Evolutionary conservation across 331 rosid genomes (phyloP).

Genomic region (Dryas integrifolia): DNA sequence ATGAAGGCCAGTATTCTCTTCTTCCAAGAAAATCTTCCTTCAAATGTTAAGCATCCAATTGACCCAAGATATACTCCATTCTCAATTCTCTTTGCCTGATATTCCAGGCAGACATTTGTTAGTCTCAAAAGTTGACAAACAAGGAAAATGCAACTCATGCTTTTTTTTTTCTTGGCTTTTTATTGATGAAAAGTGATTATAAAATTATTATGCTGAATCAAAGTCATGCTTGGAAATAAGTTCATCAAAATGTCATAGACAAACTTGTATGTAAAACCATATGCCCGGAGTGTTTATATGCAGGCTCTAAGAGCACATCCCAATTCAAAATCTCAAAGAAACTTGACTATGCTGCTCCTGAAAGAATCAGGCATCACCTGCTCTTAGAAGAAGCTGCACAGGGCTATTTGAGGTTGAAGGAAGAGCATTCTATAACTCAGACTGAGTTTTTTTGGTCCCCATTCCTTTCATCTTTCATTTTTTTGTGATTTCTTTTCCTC

Average conservation of each 20-base stretch:
- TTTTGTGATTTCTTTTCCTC: not conserved
- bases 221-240: too few relatives aligned
- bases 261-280: too few relatives aligned
- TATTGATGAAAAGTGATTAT: not conserved
- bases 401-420: not conserved
- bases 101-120: conserved; percentile 27
- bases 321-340: not conserved
- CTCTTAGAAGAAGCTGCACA: not conserved
- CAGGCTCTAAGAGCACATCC: not conserved
- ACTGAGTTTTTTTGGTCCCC: not conserved
- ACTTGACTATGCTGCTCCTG: not conserved
- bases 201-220: too few relatives aligned
- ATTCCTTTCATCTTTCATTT: too few relatives aligned
- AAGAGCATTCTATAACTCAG: not conserved
- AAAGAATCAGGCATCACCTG: not conserved
- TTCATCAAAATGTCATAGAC: too few relatives aligned
- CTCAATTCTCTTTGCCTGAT: conserved; percentile 82
- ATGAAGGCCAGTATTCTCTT: conserved; percentile 64
- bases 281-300: not conserved
- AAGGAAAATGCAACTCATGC: conserved; percentile 19
- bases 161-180: not conserved
- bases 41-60: conserved; percentile 79
- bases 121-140: conserved; percentile 22
- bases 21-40: conserved; percentile 82
- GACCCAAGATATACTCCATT: conserved; percentile 87